These are phyloP conservation scores for Zymoseptoria crescenta DNA, from an alignment of 2,329 filamentous ascomycete species.

Conservation along the genomic window DNA sequence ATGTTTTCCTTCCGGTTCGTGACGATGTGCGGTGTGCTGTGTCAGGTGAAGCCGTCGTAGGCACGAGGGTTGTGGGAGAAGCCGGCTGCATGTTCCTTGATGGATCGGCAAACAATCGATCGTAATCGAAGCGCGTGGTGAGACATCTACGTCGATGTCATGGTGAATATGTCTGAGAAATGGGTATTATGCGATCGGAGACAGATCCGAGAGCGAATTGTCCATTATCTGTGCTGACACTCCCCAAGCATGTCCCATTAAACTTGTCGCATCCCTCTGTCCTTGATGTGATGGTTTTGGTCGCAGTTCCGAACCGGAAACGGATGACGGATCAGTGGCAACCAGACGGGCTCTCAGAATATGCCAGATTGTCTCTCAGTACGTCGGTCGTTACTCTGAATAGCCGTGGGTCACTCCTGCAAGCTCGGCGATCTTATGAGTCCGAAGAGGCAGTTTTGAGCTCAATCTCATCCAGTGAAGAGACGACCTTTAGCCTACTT, in stretches of 20 bases:
- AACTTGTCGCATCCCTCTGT: no score
- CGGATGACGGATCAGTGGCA: neutral
- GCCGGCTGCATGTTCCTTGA: neutral
- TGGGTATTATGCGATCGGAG: neutral
- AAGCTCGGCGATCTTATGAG: neutral
- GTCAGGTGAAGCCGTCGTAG: neutral
- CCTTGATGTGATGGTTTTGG: no score
- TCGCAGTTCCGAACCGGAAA: neutral
- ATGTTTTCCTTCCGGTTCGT: neutral
- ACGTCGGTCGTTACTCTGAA: no score
- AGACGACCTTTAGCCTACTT: conserved; percentile 20
- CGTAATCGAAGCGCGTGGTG: neutral
- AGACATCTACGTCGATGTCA: neutral
- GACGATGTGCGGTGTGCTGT: neutral
- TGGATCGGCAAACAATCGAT: neutral
- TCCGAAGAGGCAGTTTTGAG: conserved; percentile 1
- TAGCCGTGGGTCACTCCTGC: neutral
- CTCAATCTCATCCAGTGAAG: conserved; percentile 20
- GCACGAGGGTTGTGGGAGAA: neutral
- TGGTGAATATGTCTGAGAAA: neutral
- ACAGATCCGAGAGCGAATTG: neutral
- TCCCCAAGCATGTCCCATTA: no score
- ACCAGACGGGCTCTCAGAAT: neutral
- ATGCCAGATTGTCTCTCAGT: no score
- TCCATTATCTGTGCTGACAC: neutral